Base-by-base conservation (phyloP, 2,329 filamentous ascomycete species). In the Penicillium olsonii region DNA sequence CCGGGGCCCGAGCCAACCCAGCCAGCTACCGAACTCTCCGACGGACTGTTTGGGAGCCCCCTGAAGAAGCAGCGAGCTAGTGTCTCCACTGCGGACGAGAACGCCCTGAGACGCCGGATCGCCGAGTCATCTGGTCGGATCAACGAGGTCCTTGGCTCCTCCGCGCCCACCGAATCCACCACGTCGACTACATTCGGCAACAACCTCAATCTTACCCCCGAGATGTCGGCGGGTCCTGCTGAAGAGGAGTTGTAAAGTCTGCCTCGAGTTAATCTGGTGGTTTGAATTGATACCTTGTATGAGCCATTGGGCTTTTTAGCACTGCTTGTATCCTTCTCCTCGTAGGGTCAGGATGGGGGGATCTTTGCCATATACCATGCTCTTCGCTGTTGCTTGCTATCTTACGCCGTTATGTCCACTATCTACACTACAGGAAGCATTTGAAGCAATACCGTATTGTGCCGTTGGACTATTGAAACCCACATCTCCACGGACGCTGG, bases 61-160 rank as follows among this genome's bases (percentile, higher is more conserved):
- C 54, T 77, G 56, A 77, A 77, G 57, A 75, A 75, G 59, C 73
- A 76, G 42, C 67, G 74, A 27, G 71, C 74, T 2, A 75, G 73
- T 48, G 69, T 76, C 17, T 75, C 73, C 10, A 68, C 68, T 22
- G 66, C 71, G 12, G 73, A 76, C 40, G 69, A 72, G 42, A 66
- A 70, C 34, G 64, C 68, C 6, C 56, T 76, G 40, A 66, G 71
- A 34, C 67, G 66, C 48, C 66, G 74, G 29, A 67, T 76, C 34
- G 72, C 70, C 5, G 68, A 67, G 11, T 54, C 74, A 12, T 68
- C 72, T 2, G 59, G 61, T 22, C 66, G 69, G 8, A 72, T 76
- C 44, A 69, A 65, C 37, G 70, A 72, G 45, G 59, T 67, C 19
- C 52, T 72, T 26, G 67, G 64, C 17, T 53, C 55, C 44, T 46